Evolutionary conservation across 495 filamentous ascomycete species (phyloP).

Genomic region (Talaromyces ruber): DNA sequence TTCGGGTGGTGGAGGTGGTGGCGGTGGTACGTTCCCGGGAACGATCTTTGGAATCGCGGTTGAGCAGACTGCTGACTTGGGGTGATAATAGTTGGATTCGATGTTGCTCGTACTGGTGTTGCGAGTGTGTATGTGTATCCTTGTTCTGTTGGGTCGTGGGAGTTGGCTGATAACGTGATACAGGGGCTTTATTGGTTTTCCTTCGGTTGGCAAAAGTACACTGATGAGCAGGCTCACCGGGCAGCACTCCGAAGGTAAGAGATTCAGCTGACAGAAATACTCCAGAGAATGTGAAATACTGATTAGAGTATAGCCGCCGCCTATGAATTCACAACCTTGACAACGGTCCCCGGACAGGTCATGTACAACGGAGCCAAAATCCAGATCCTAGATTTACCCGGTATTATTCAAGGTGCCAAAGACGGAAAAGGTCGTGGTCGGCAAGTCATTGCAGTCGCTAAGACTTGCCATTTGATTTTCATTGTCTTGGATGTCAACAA

Average conservation of each 20-base stretch:
- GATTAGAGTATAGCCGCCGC: slow-evolving; percentile 56
- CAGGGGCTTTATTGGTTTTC: slow-evolving; percentile 65
- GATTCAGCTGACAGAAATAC: slow-evolving; percentile 1
- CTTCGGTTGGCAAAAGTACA: slow-evolving; percentile 96
- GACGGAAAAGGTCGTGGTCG: slow-evolving; percentile 97
- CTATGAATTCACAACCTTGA: slow-evolving; percentile 98
- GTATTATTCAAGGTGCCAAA: slow-evolving; percentile 98
- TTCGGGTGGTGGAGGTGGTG: slow-evolving; percentile 67
- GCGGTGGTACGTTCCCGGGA: slow-evolving; percentile 52
- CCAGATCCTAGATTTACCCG: slow-evolving; percentile 96
- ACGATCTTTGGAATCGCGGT: background rate
- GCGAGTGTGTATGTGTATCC: slow-evolving; percentile 72
- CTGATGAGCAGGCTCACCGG: slow-evolving; percentile 92
- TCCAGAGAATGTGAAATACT: slow-evolving; percentile 4
- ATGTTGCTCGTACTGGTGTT: slow-evolving; percentile 96
- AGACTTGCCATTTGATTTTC: slow-evolving; percentile 98
- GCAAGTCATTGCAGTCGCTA: slow-evolving; percentile 97
- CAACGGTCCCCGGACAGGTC: slow-evolving; percentile 94
- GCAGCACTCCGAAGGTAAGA: slow-evolving; percentile 79
- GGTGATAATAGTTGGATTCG: slow-evolving; percentile 66
- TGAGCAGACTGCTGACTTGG: slow-evolving; percentile 14
- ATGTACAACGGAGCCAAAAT: slow-evolving; percentile 95
- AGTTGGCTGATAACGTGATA: slow-evolving; percentile 10
- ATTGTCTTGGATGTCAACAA: slow-evolving; percentile 99
- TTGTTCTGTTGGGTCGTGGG: background rate